These are phyloP conservation scores for Porpolomopsis calyptriformis DNA, from an alignment of 768 basidiomycete species.

Conservation along the genomic window DNA sequence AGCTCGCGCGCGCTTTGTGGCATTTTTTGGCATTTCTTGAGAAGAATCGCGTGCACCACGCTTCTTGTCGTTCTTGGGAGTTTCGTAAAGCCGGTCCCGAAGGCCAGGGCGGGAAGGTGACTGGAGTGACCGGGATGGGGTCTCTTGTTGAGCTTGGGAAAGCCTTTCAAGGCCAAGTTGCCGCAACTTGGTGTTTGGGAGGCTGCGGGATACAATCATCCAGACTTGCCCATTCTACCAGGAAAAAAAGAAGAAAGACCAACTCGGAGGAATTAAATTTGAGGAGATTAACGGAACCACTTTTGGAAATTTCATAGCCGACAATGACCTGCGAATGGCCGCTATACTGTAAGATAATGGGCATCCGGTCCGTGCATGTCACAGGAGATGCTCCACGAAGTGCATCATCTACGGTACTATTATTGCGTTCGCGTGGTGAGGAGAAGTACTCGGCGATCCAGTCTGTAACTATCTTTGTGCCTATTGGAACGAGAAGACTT, in stretches of 20 bases:
- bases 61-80: background rate
- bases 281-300: slow-evolving; percentile 52
- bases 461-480: slow-evolving; percentile 40
- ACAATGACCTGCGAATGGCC: slow-evolving; percentile 86
- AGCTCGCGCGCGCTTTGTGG: slow-evolving; percentile 3
- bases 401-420: slow-evolving; percentile 33
- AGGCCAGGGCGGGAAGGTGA: background rate
- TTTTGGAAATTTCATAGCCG: slow-evolving; percentile 63
- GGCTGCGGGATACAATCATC: slow-evolving; percentile 11
- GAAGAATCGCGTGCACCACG: background rate
- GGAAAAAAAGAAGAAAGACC: slow-evolving; percentile 9
- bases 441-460: slow-evolving; percentile 76
- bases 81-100: background rate
- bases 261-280: slow-evolving; percentile 71
- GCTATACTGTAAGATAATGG: slow-evolving; percentile 69
- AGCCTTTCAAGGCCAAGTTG: slow-evolving; percentile 1
- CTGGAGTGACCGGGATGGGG: background rate
- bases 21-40: background rate
- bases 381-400: slow-evolving; percentile 45
- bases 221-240: background rate
- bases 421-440: slow-evolving; percentile 15
- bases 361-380: slow-evolving; percentile 53
- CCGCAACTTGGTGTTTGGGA: slow-evolving; percentile 13
- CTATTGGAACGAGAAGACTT: slow-evolving; percentile 17
- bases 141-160: background rate